Base-by-base conservation (phyloP, 75 land plant species). In the Cupressus sempervirens region DNA sequence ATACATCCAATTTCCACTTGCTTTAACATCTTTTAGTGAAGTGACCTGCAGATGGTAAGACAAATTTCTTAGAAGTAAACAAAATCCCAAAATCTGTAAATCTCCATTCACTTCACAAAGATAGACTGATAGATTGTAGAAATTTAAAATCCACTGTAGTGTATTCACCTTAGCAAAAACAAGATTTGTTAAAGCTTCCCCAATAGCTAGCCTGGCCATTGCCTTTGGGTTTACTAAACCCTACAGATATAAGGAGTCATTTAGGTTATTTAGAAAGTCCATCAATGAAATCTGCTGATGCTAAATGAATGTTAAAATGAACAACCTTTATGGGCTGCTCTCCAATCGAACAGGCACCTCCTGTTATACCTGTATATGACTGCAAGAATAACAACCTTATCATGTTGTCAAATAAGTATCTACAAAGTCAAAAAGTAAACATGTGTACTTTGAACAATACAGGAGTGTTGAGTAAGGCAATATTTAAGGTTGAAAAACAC, bases 1-100 rank as follows among this genome's bases (percentile, higher is more conserved):
- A 90, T 95, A 97, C 99, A 97, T 96, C 99, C 98, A 97, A 83
- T 97, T 97, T 10, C 96, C 99, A 86, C 99, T 97, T 7, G 99
- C 96, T 88, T 97, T 97, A 11, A 97, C 97, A 93, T 97, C 94
- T 83, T 87, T 86, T 58, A 97, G 92, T 54, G 97, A 87, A 76
- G 96, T 95, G 1, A 94, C 88, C 92, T 91, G 54, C 82, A 83
- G 40, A 84, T 29, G 34, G 68, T 34, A 53, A 48, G 26, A 50
- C 34, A 52, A 7, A 11, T 29, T 84, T 45, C 20, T 86, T 30
- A n/a, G 46, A 84, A 40, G 11, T 20, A 48, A 77, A 40, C 48
- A 77, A 50, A 77, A 77, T 77, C 3, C 46, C 48, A 48, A 84
- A 30, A 29, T 6, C 67, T 50, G 9, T 30, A 82, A 50, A 50